These are phyloP conservation scores for Colletotrichum costaricense DNA, from an alignment of 2,329 filamentous ascomycete genomes.

Conservation along the genomic window DNA sequence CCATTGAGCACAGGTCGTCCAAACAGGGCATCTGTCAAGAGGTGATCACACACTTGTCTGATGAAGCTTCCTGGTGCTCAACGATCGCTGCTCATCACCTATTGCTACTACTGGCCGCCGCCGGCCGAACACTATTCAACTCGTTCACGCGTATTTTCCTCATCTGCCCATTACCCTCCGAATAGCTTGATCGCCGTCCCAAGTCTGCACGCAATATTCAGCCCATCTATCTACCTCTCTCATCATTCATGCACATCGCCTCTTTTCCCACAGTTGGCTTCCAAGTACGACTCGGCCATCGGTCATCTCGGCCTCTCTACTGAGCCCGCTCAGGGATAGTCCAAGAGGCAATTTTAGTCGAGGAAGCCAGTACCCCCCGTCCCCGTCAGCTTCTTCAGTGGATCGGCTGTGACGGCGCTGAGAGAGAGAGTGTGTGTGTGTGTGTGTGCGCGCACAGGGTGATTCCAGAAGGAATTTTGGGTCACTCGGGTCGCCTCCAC, in stretches of 20 bases:
- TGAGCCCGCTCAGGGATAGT: slow-evolving; percentile 30
- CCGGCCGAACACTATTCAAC: background rate
- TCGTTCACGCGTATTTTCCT: background rate
- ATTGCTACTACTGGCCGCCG: background rate
- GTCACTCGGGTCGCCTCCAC: slow-evolving; percentile 20
- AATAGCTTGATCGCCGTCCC: slow-evolving; percentile 24
- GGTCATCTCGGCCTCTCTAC: slow-evolving; percentile 31
- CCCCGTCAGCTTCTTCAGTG: slow-evolving; percentile 34
- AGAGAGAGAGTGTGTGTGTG: background rate
- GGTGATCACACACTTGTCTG: slow-evolving; percentile 9
- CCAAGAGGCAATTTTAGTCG: slow-evolving; percentile 36
- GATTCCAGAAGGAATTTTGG: slow-evolving; percentile 36
- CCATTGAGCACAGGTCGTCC: background rate
- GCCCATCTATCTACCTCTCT: background rate
- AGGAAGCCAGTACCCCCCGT: background rate
- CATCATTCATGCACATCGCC: slow-evolving; percentile 31
- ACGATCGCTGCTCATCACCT: background rate
- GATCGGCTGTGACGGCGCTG: slow-evolving; percentile 34
- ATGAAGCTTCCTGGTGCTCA: slow-evolving; percentile 4
- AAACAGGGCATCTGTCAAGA: slow-evolving; percentile 11
- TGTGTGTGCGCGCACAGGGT: slow-evolving; percentile 17
- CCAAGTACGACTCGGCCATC: slow-evolving; percentile 30
- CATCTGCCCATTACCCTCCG: background rate
- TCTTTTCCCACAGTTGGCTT: slow-evolving; percentile 20
- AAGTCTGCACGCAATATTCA: background rate